Evolutionary conservation across 352 stramenopile genomes (phyloP).

Genomic region (Phytophthora pseudosyringae): DNA sequence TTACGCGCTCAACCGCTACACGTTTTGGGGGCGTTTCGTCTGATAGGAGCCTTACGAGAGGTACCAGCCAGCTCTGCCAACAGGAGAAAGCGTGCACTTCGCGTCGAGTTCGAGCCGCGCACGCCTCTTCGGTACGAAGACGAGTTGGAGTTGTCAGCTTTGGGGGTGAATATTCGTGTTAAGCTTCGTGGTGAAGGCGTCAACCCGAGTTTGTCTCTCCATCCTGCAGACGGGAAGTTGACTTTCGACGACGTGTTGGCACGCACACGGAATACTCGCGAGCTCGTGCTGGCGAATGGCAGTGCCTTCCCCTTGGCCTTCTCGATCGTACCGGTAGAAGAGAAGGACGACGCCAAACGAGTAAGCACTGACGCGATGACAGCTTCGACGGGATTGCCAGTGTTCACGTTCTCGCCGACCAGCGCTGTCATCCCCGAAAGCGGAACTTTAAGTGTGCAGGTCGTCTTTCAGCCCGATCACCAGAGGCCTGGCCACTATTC

Average conservation of each 20-base stretch:
- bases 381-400: slow-evolving; percentile 38
- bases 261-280: slow-evolving; percentile 46
- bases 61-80: slow-evolving; percentile 26
- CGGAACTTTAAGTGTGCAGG: slow-evolving; percentile 57
- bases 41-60: slow-evolving; percentile 72
- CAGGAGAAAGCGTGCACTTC: slow-evolving; percentile 36
- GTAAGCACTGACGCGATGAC: not conserved
- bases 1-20: slow-evolving; percentile 74
- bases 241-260: slow-evolving; percentile 78
- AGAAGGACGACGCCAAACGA: not conserved
- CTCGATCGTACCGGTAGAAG: slow-evolving; percentile 38
- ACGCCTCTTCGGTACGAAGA: slow-evolving; percentile 71
- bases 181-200: slow-evolving; percentile 73
- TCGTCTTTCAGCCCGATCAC: slow-evolving; percentile 68
- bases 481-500: slow-evolving; percentile 65
- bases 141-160: slow-evolving; percentile 60
- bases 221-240: slow-evolving; percentile 60
- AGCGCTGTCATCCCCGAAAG: slow-evolving; percentile 67
- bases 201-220: slow-evolving; percentile 74
- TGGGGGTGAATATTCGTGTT: slow-evolving; percentile 41
- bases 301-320: slow-evolving; percentile 73
- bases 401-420: slow-evolving; percentile 74
- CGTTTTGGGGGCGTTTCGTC: slow-evolving; percentile 78
- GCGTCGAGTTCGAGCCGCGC: slow-evolving; percentile 75
- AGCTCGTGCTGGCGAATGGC: slow-evolving; percentile 67